Base-by-base conservation (phyloP, 169 alveolate species). In the Neospora caninum region DNA sequence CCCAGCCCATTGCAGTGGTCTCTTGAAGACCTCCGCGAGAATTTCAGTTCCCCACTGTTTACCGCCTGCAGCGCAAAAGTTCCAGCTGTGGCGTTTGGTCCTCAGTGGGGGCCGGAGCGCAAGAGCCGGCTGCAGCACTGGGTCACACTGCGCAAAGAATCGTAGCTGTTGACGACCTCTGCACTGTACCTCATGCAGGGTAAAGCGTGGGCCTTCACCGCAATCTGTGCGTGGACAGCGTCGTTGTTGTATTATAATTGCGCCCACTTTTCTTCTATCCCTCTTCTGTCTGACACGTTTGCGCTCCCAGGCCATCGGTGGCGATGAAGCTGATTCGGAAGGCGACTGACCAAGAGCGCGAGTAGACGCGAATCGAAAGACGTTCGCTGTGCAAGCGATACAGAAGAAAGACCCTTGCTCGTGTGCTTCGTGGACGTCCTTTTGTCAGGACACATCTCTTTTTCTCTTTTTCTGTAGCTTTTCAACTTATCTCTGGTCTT, bases 241-340 rank as follows among this genome's bases (percentile, higher is more conserved):
- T 13, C 58, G 22, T 13, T 49, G 13, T 49, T 49, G 58, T 13
- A 49, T 4, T 7, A 49, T 4, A 49, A 49, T 49, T 49, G 58
- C n/a, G n/a, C 58, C 58, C 58, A 49, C 58, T 49, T 49, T 13
- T 13, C 58, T 13, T 49, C 58, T 49, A 7, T 49, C 58, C 22
- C 58, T 13, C 58, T 13, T 13, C 4, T 49, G 58, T 49, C 13
- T 49, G 22, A 13, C 58, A 49, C 31, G 45, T n/a, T 6, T n/a
- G 9, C 31, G 39, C 4, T 29, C 39, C n/a, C 42, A 78, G 86
- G 86, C 86, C 86, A 2, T n/a, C 39, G 45, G 86, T 78, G n/a
- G 45, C 86, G 31, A 78, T 78, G 86, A 78, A 78, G 45, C 27
- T 36, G 49, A 78, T 78, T n/a, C 86, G 86, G 4, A 78, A 78